A percentile compares a stretch with the other conserved stretches of the same genome.
Evolutionary conservation across 176 grass and related monocot genomes (phyloP).

Genomic region (Tuctoria greenei): DNA sequence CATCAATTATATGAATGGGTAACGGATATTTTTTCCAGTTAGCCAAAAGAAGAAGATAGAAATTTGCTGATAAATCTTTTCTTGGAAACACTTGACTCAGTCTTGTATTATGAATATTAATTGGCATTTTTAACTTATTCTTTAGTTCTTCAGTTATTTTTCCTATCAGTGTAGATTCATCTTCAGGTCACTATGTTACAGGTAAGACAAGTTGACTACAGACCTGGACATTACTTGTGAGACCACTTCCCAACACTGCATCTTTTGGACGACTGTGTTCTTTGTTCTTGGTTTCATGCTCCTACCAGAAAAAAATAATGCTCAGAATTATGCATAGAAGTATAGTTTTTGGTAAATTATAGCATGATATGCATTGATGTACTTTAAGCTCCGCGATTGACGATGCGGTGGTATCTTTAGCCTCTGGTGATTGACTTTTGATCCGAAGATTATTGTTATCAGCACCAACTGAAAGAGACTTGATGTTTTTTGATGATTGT

Average conservation of each 20-base stretch:
- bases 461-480: slow-evolving; percentile 48
- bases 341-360: slow-evolving; percentile 11
- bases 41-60: not conserved
- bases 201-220: slow-evolving; percentile 20
- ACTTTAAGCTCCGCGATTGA: slow-evolving; percentile 52
- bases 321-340: not conserved
- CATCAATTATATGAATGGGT: slow-evolving; percentile 18
- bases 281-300: slow-evolving; percentile 41
- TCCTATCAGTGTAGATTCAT: not conserved
- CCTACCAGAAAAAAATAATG: slow-evolving; percentile 39
- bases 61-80: slow-evolving; percentile 5
- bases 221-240: slow-evolving; percentile 80
- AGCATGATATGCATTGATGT: not conserved
- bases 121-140: not conserved
- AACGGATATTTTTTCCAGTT: not conserved
- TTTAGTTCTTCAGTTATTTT: not conserved
- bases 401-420: slow-evolving; percentile 27
- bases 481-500: slow-evolving; percentile 17
- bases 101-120: not conserved
- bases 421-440: slow-evolving; percentile 34
- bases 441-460: slow-evolving; percentile 26
- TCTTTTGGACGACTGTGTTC: slow-evolving; percentile 37
- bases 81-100: not conserved
- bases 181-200: slow-evolving; percentile 27
- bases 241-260: slow-evolving; percentile 40